phyloP scores from a whole-genome alignment of 2,329 filamentous ascomycete species.

The Cyclaneusma minus region DNA sequence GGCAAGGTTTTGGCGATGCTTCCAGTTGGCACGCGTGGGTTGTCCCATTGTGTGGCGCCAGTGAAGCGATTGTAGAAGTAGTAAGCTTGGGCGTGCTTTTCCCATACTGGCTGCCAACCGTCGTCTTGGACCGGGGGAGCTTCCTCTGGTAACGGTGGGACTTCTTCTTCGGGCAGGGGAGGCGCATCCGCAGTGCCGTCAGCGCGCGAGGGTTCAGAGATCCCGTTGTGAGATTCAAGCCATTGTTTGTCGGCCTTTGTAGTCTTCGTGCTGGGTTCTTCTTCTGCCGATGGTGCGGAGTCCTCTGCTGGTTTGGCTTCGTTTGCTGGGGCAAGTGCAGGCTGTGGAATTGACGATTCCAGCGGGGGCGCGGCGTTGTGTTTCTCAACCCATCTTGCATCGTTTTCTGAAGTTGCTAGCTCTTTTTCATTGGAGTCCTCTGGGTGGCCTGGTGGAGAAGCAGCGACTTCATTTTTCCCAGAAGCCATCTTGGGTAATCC shows the following conservation, averaged over 20 bases:
- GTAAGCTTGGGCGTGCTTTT: constrained; percentile 48
- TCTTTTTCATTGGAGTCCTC: constrained; percentile 3
- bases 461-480: too few relatives aligned
- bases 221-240: constrained; percentile 1
- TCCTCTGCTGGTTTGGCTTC: constrained; percentile 19
- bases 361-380: constrained; percentile 6
- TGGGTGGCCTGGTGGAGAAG: too few relatives aligned
- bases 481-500: too few relatives aligned
- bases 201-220: constrained; percentile 1
- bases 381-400: constrained; percentile 6
- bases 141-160: constrained; percentile 29
- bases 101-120: constrained; percentile 75
- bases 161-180: constrained; percentile 22
- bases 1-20: constrained; percentile 11
- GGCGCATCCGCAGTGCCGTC: constrained; percentile 15
- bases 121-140: constrained; percentile 40
- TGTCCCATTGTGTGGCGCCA: constrained; percentile 65
- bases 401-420: constrained; percentile 3
- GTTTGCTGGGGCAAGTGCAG: constrained; percentile 3
- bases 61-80: constrained; percentile 81
- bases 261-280: constrained; percentile 1
- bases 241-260: background rate
- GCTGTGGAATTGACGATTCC: background rate
- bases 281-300: constrained; percentile 22
- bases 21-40: constrained; percentile 54